Evolutionary conservation across 345 rosid genomes (phyloP).

Genomic region (Moringa oleifera): DNA sequence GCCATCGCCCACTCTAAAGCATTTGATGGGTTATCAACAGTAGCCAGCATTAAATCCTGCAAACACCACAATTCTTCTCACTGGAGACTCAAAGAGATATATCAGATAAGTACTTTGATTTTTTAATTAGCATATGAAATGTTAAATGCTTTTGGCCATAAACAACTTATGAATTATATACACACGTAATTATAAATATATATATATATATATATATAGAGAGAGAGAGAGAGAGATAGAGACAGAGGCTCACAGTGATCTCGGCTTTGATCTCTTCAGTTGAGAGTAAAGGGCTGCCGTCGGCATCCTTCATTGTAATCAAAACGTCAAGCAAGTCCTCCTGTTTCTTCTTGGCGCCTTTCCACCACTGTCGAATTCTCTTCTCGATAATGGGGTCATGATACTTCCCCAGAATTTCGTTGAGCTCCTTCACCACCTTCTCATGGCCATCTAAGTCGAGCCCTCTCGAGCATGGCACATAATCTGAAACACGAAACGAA

Average conservation of each 20-base stretch:
- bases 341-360: conserved; percentile 17
- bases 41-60: conserved; percentile 48
- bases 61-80: no score
- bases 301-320: conserved; percentile 18
- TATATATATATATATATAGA: no score
- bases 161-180: no score
- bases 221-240: no score
- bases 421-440: conserved; percentile 33
- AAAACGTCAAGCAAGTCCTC: conserved; percentile 43
- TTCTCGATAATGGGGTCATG: conserved; percentile 46
- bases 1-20: conserved; percentile 52
- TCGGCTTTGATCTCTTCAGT: conserved; percentile 50
- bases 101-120: no score
- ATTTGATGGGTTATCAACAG: conserved; percentile 55
- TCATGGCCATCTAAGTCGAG: conserved; percentile 49
- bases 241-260: conserved; percentile 22
- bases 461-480: conserved; percentile 33
- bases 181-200: no score
- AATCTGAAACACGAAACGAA: conserved; percentile 48
- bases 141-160: no score
- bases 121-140: no score
- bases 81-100: no score
- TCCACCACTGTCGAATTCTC: conserved; percentile 38
- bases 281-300: conserved; percentile 31
- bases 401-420: conserved; percentile 25